Evolutionary conservation across 495 filamentous ascomycete species (phyloP).

Genomic region (Penicillium tannophilum): DNA sequence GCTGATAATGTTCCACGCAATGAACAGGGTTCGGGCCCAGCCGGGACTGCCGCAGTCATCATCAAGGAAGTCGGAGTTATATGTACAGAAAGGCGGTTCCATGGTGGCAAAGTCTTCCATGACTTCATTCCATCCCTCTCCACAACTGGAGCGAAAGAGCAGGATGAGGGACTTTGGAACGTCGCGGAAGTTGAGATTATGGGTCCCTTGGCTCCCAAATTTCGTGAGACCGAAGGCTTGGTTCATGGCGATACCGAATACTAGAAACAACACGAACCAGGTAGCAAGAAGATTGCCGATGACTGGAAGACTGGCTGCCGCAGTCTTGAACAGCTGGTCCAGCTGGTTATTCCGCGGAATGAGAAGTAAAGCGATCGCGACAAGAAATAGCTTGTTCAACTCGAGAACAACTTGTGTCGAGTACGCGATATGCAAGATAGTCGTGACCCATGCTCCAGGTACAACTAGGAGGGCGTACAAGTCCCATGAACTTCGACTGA

Average conservation of each 20-base stretch:
- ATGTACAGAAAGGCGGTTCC: slow-evolving; percentile 73
- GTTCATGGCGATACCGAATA: slow-evolving; percentile 94
- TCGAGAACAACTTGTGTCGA: slow-evolving; percentile 64
- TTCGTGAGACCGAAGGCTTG: slow-evolving; percentile 95
- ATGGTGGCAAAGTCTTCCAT: slow-evolving; percentile 96
- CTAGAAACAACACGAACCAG: slow-evolving; percentile 95
- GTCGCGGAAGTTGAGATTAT: slow-evolving; percentile 89
- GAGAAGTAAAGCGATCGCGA: slow-evolving; percentile 85
- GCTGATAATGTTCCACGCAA: slow-evolving; percentile 98
- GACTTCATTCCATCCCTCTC: slow-evolving; percentile 93
- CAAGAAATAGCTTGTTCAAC: slow-evolving; percentile 90
- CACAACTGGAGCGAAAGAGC: slow-evolving; percentile 87
- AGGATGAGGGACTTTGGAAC: slow-evolving; percentile 93
- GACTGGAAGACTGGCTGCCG: slow-evolving; percentile 87
- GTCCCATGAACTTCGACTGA: slow-evolving; percentile 94
- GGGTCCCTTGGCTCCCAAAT: slow-evolving; percentile 70
- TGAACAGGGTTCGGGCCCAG: slow-evolving; percentile 88
- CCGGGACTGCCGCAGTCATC: slow-evolving; percentile 88
- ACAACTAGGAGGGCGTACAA: slow-evolving; percentile 83
- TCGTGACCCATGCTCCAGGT: slow-evolving; percentile 79
- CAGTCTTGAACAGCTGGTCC: slow-evolving; percentile 98
- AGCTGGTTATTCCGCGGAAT: slow-evolving; percentile 97
- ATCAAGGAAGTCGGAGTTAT: slow-evolving; percentile 66
- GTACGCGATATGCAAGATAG: slow-evolving; percentile 64
- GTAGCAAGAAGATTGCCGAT: slow-evolving; percentile 94